Evolutionary conservation across 2,329 filamentous ascomycete species (phyloP), one percentile per base, ranked within the genome.

Genomic region (Cladosporium halotolerans): DNA sequence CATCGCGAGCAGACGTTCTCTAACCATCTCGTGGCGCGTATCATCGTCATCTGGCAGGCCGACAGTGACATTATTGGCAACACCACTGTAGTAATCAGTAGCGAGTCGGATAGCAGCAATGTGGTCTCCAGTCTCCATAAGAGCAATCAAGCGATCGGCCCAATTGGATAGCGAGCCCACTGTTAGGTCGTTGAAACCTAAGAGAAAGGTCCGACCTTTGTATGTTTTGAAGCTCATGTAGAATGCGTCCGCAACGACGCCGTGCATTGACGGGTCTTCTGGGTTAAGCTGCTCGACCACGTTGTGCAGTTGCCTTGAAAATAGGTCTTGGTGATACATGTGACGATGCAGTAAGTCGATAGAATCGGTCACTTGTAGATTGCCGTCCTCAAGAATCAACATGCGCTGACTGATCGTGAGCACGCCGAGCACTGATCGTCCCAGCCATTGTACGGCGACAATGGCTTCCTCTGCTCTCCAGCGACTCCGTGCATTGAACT

Each of bases 91-190:
- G 70, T 97, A 99, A 0, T 86, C 87, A 1, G 90, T 95, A 9
- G 92, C 95, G 55, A 99, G 78, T 59, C 86, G 81, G 56, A 99
- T 96, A 1, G 93, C 91, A 10, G 84, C 87, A 58, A 99, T 87
- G 65, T 95, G 96, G 70, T 97, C 90, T n/a, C 93, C 93, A 53
- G 90, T 83, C 68, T 97, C 91, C 88, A 99, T 96, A 61, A 97
- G 77, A 0, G 92, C 91, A 60, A 96, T 84, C 14, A 99, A 76
- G 39, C 93, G 80, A 69, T 99, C 93, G 2, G 93, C 92, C 93
- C 93, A 99, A 62, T 99, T 99, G 0, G 93, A 97, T 33, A 99
- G 73, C 4, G 87, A 88, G 2, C 93, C 93, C 45, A 97, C 88
- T 0, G 89, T 89, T 39, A 96, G 76, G 65, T 97, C 92, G 65